Evolutionary conservation across 164 flowering plant species (phyloP), one percentile per base, ranked within the genome.

Genomic region (Aristolochia contorta): DNA sequence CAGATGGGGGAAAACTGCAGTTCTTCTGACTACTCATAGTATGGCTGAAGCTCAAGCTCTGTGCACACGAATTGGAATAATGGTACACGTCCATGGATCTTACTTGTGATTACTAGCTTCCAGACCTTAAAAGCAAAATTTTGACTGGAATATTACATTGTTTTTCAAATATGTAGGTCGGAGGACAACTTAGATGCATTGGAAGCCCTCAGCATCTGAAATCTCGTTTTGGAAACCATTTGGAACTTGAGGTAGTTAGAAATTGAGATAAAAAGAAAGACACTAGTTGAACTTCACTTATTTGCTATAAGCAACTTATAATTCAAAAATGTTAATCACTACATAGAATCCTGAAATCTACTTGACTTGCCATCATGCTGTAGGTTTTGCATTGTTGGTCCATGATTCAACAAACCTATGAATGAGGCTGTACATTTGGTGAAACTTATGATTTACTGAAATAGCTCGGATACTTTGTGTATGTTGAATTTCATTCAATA

Each of bases 21-120:
- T 93, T 32, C 88, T 93, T 65, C 77, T 93, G 52, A 93, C 99
- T 16, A 93, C 99, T 14, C 99, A 93, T 65, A 93, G 99, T 74
- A 93, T 93, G 99, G 82, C 79, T 72, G 99, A 93, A 80, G 99
- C 99, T 73, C 99, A 93, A 73, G 99, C 99, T 15, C 80, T 93
- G 4, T 93, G 99, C 70, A 90, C 99, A 19, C 71, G 95, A 41
- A 93, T 93, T 56, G 99, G 99, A 60, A 90, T 93, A 73, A 93
- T 90, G 99, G 99, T 93, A 83, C 12, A 9, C 61, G 20, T 61
- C 69, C 16, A 23, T 24, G 27, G 18, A 16, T 51, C 33, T 55
- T 64, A 10, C n/a, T 58, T 58, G 30, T 12, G 16, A 21, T 22
- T 27, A 14, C 30, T 20, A 30, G 16, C 37, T 32, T 61, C 33